Evolutionary conservation across 495 filamentous ascomycete species (phyloP), one percentile per base, ranked within the genome.

Genomic region (Penicillium antarcticum): DNA sequence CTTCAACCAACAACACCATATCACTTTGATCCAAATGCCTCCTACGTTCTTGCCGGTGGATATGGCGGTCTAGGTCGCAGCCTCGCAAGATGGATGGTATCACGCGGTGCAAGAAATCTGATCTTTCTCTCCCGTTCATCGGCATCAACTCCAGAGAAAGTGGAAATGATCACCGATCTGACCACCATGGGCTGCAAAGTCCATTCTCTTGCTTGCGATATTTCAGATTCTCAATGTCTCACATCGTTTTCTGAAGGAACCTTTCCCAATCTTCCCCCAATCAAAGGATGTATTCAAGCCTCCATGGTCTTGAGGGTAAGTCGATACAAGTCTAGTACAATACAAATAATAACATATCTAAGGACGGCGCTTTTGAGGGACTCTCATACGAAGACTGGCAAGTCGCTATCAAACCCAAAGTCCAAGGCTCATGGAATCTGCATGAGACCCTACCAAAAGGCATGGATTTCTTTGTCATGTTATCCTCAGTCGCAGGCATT

Each of bases 21-120:
- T 62, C 49, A 53, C 13, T 64, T 66, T 31, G 52, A 65, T 3
- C 11, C 29, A 2, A 2, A 31, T 7, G 61, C 55, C 42, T 45
- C 61, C 1, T 65, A 65, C 19, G 23, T 65, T 40, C 61, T 65
- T 39, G 62, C 69, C 3, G 75, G 75, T 18, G 73, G 75, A 1
- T 58, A 76, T 12, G 74, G 73, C 18, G 72, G 70, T 1, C 24
- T 74, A 3, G 74, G 75, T 7, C 64, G 70, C 5, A 67, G 58
- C 31, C 33, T 74, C 13, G 56, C 69, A 7, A 52, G 51, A 6
- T 77, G 72, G 72, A 71, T 78, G 66, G 63, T 58, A 6, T 44
- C 48, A 12, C 54, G 53, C 0, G 70, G 71, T 11, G 74, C 70
- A 6, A 56, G 21, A 18, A 47, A 13, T 58, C 46, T 42, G 9